phyloP scores from a whole-genome alignment of 768 basidiomycete species.

The Cyclocybe cylindracea region DNA sequence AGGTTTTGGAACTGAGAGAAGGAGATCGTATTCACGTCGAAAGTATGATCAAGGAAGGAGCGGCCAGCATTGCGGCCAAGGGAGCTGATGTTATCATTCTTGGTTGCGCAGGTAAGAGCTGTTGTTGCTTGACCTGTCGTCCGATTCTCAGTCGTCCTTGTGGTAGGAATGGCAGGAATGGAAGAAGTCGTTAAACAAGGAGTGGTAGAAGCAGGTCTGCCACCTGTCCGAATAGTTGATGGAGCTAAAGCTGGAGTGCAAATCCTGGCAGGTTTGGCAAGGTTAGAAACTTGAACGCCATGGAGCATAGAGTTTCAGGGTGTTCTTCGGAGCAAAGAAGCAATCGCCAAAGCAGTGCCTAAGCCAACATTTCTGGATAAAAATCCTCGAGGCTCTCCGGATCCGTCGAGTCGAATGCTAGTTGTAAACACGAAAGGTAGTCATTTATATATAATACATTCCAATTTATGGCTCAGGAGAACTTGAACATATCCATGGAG shows the following conservation, averaged over 20 bases:
- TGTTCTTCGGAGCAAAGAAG: neutral
- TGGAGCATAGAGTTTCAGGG: too few species aligned
- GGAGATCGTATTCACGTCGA: slow-evolving; percentile 29
- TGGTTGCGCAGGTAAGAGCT: slow-evolving; percentile 34
- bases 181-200: slow-evolving; percentile 29
- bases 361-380: too few species aligned
- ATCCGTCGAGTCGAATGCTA: too few species aligned
- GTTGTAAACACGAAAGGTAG: too few species aligned
- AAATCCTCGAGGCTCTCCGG: too few species aligned
- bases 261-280: slow-evolving; percentile 31
- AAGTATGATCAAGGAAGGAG: slow-evolving; percentile 28
- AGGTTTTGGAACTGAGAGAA: slow-evolving; percentile 34
- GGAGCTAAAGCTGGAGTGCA: slow-evolving; percentile 40
- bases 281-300: slow-evolving; percentile 18
- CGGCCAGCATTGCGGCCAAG: slow-evolving; percentile 25
- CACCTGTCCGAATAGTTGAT: slow-evolving; percentile 31
- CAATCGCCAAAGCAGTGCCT: neutral
- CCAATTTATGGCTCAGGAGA: too few species aligned
- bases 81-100: slow-evolving; percentile 39
- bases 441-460: too few species aligned
- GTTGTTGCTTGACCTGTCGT: neutral
- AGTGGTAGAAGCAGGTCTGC: slow-evolving; percentile 26
- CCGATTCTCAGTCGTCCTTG: neutral
- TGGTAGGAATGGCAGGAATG: slow-evolving; percentile 37
- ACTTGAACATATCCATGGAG: too few species aligned